Conservation (phyloP, 1,284 basidiomycete genomes). For the Pseudozyma hubeiensis region DNA sequence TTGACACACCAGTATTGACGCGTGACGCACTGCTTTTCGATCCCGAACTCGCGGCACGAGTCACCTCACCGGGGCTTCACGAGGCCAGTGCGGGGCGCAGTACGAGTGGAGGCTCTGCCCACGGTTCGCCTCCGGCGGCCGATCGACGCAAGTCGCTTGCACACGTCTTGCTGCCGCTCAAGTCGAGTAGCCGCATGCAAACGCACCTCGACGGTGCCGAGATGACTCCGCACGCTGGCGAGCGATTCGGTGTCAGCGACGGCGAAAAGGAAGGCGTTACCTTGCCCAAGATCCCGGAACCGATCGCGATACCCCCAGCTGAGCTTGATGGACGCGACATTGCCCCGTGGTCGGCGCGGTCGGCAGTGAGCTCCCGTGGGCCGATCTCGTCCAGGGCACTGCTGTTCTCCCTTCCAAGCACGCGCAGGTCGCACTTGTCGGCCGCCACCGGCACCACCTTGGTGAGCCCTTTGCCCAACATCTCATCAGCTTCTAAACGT, state of each 20-base stretch:
- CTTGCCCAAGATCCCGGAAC: slow-evolving; percentile 11
- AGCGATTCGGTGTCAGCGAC: slow-evolving; percentile 6
- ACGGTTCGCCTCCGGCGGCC: slow-evolving; percentile 16
- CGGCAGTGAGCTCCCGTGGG: slow-evolving; percentile 4
- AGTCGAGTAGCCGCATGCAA: slow-evolving; percentile 22
- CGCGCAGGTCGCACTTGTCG: slow-evolving; percentile 24
- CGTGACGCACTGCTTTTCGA: slow-evolving; percentile 48
- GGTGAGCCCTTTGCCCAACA: slow-evolving; percentile 2
- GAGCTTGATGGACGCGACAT: slow-evolving; percentile 25
- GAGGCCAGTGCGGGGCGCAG: slow-evolving; percentile 3
- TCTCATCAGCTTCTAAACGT: slow-evolving; percentile 9
- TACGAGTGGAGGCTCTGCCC: slow-evolving; percentile 3
- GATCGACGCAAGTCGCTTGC: slow-evolving; percentile 21
- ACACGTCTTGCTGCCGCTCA: slow-evolving; percentile 17
- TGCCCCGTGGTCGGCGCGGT: slow-evolving; percentile 26
- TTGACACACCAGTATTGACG: slow-evolving; percentile 28
- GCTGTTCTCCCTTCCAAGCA: slow-evolving; percentile 22
- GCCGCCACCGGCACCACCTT: slow-evolving; percentile 27
- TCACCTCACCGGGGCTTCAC: slow-evolving; percentile 8
- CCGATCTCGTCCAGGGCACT: slow-evolving; percentile 17
- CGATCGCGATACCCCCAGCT: neutral
- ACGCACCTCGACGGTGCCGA: slow-evolving; percentile 14
- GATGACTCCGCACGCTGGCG: slow-evolving; percentile 4
- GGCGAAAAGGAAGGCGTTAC: slow-evolving; percentile 7
- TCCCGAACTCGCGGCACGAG: slow-evolving; percentile 34